Percentiles rank a stretch among this genome's conserved stretches.
Evolutionary conservation across 352 stramenopile species (phyloP).

Genomic region (Globisporangium iwayamae): DNA sequence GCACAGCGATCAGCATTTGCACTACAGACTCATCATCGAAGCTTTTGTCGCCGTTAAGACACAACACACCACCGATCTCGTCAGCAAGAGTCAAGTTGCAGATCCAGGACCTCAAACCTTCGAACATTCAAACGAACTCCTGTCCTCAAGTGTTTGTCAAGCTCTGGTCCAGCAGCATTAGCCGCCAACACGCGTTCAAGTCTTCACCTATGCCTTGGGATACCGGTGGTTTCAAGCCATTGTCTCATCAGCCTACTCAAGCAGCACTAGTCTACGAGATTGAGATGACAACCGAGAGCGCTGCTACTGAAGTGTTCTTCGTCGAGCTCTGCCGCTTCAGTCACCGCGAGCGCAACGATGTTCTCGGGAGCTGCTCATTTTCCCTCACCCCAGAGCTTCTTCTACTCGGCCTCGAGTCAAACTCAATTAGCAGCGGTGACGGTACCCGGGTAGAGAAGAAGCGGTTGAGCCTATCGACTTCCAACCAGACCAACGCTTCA

Average conservation of each 20-base stretch:
- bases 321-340: constrained; percentile 17
- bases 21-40: neutral
- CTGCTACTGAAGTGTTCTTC: constrained; percentile 9
- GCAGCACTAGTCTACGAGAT: neutral
- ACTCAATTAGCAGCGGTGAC: neutral
- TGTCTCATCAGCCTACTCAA: neutral
- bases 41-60: neutral
- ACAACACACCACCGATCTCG: neutral
- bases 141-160: neutral
- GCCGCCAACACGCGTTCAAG: neutral
- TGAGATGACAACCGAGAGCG: neutral
- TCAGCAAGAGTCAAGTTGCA: neutral
- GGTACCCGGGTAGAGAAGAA: neutral
- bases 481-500: neutral
- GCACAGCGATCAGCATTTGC: neutral
- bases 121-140: neutral
- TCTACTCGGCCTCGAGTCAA: neutral
- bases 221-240: neutral
- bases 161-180: constrained; percentile 15
- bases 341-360: constrained; percentile 9
- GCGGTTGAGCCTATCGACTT: neutral
- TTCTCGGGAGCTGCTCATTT: constrained; percentile 8
- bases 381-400: constrained; percentile 1
- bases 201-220: constrained; percentile 1
- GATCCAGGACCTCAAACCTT: constrained; percentile 6